Conservation (phyloP, 257 asterid genomes). For the Craterostigma plantagineum region DNA sequence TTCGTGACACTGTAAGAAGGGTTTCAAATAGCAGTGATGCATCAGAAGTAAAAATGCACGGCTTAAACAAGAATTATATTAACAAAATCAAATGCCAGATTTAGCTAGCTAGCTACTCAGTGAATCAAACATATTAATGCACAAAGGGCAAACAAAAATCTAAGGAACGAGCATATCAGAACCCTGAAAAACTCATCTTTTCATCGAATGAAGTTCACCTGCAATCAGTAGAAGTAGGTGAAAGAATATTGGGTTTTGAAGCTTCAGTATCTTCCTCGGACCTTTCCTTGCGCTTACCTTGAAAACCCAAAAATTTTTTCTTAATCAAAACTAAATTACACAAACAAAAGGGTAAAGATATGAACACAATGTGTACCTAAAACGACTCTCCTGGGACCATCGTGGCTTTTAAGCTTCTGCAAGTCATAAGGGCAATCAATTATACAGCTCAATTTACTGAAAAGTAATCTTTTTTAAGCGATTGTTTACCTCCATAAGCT, state of each 20-base stretch:
- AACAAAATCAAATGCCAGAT: background rate
- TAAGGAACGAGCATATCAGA: background rate
- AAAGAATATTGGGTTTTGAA: slow-evolving; percentile 36
- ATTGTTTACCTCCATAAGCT: slow-evolving; percentile 46
- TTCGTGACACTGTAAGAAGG: slow-evolving; percentile 42
- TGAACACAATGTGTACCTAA: background rate
- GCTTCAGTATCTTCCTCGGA: slow-evolving; percentile 30
- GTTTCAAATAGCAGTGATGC: slow-evolving; percentile 7
- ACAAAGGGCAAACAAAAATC: background rate
- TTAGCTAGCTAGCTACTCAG: background rate
- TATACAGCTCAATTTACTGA: slow-evolving; percentile 1
- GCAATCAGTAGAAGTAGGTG: slow-evolving; percentile 62
- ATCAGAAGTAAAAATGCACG: slow-evolving; percentile 6
- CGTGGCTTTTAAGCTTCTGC: slow-evolving; percentile 51
- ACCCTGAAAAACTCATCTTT: background rate
- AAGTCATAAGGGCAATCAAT: slow-evolving; percentile 1
- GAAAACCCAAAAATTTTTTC: background rate
- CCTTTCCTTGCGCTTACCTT: slow-evolving; percentile 79
- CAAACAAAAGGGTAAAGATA: background rate
- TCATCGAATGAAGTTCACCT: slow-evolving; percentile 27
- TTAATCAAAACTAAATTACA: background rate
- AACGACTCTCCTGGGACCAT: too few species aligned
- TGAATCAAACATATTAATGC: background rate
- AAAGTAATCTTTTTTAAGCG: background rate
- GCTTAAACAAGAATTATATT: background rate